Evolutionary conservation across 2,329 filamentous ascomycete genomes (phyloP), one percentile per base, ranked within the genome.

Genomic region (Dichotomopilus funicola): DNA sequence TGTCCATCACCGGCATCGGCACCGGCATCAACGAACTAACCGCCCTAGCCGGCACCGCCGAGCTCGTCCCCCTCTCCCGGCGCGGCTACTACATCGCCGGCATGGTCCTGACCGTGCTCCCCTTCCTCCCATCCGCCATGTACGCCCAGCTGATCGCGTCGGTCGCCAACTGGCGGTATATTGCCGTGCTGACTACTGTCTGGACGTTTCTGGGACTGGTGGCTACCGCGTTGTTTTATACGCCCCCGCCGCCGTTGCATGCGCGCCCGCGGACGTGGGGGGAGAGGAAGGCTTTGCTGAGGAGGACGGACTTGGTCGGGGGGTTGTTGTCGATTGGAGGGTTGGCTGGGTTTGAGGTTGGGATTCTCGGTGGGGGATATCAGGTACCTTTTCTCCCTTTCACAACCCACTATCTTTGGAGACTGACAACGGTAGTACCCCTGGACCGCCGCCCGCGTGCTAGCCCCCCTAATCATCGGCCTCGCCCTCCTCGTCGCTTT

Each of bases 1-100:
- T 75, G 73, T 66, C 67, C 2, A 74, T 88, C 59, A 77, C 83
- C 8, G 85, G 85, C 1, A 72, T 81, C 5, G 85, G 85, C 37
- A 83, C 84, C 9, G 85, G 85, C 11, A 78, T 88, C 58, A 84
- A 83, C 61, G 85, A 88, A 67, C 72, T 88, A 37, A 88, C 83
- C 5, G 83, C 85, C 4, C 72, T 89, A 7, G 83, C 85, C 34
- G 85, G 78, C 37, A 85, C 84, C 1, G 82, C 83, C 2, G 85
- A 89, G 65, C 75, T 88, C 57, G 86, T 83, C 0, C 85, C 86
- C 1, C 81, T 81, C 19, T 73, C 78, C 13, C 81, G 86, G 67
- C 78, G 86, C 48, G 85, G 82, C 35, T 77, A 77, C 64, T 87
- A 86, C 63, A 78, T 86, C 31, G 79, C 79, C 10, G 67, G 76